These are phyloP conservation scores for Logfia minima DNA, from an alignment of 129 eudicot species.

Conservation along the genomic window DNA sequence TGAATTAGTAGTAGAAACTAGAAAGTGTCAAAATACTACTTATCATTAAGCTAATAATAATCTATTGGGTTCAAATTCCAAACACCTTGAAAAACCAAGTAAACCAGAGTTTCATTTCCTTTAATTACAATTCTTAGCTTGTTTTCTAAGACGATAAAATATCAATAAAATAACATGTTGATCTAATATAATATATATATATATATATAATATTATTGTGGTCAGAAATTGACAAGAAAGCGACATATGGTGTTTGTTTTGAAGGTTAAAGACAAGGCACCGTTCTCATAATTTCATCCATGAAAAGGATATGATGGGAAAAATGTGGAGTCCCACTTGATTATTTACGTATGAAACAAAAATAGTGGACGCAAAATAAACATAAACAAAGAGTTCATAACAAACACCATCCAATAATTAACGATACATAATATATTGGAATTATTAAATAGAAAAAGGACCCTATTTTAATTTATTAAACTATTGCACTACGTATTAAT, in stretches of 20 bases:
- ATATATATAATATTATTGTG: neutral
- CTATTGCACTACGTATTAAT: no score
- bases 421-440: no score
- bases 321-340: conserved; percentile 26
- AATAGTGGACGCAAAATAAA: neutral
- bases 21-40: no score
- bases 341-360: neutral
- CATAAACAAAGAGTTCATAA: neutral
- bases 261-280: conserved; percentile 28
- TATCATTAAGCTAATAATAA: no score
- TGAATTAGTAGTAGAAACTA: no score
- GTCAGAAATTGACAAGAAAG: conserved; percentile 9
- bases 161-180: neutral
- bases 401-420: neutral
- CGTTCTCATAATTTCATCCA: conserved; percentile 19
- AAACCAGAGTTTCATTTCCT: no score
- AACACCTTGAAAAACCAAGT: no score
- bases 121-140: no score
- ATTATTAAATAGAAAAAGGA: no score
- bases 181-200: neutral
- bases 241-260: conserved; percentile 21
- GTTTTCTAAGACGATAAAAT: no score
- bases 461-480: no score
- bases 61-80: no score
- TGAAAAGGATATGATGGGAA: conserved; percentile 3